phyloP scores from a whole-genome alignment of 805 yeast genomes.

The Zygoascus tannicola region DNA sequence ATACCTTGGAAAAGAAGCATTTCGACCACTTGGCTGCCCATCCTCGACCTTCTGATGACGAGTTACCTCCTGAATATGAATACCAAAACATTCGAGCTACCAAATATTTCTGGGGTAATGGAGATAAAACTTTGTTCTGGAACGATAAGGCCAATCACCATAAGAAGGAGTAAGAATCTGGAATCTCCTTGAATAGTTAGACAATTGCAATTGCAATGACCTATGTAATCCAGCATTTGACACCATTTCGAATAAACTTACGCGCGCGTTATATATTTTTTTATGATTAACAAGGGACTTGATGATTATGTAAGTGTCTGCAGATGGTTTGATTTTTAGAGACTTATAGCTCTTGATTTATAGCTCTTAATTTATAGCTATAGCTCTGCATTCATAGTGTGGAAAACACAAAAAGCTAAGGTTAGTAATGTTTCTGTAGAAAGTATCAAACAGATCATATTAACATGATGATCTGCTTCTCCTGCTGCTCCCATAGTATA shows the following conservation, averaged over 20 bases:
- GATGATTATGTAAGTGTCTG: too few species aligned
- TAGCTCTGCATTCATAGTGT: constrained; percentile 22
- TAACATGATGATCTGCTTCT: neutral
- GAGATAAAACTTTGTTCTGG: constrained; percentile 97
- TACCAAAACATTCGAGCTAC: constrained; percentile 84
- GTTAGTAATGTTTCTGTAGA: too few species aligned
- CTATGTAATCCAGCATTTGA: too few species aligned
- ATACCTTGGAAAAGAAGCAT: constrained; percentile 75
- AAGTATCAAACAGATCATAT: neutral
- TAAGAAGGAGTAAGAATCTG: constrained; percentile 16
- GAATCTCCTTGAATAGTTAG: too few species aligned
- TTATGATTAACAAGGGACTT: too few species aligned
- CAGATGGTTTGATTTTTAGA: too few species aligned
- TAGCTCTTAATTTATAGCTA: too few species aligned
- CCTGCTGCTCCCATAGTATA: too few species aligned
- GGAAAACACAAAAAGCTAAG: constrained; percentile 33
- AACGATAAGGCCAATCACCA: constrained; percentile 86
- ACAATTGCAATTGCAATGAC: too few species aligned
- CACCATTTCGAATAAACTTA: too few species aligned
- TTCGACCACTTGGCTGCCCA: constrained; percentile 58
- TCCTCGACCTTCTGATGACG: constrained; percentile 63
- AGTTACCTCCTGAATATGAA: constrained; percentile 86
- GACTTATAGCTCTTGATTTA: too few species aligned
- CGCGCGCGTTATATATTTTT: too few species aligned
- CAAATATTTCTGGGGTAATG: constrained; percentile 97